phyloP scores from a whole-genome alignment of 495 filamentous ascomycete genomes.

The Xylaria sp. region DNA sequence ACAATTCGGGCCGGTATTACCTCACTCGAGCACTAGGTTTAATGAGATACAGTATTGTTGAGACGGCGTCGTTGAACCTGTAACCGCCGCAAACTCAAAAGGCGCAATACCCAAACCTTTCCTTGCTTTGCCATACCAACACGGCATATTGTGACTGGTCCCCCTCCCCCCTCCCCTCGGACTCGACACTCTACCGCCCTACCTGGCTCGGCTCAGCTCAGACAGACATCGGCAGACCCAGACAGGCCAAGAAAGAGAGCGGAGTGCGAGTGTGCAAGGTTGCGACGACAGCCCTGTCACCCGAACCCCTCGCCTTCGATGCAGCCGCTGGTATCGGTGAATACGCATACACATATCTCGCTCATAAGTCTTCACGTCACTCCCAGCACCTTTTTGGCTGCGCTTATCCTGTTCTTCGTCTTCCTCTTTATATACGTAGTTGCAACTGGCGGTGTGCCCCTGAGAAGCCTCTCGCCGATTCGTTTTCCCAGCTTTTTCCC shows the following conservation, averaged over 20 bases:
- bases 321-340: slow-evolving; percentile 58
- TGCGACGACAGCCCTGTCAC: slow-evolving; percentile 6
- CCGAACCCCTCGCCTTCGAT: slow-evolving; percentile 39
- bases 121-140: slow-evolving; percentile 25
- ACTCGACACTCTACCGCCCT: background rate
- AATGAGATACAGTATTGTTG: slow-evolving; percentile 8
- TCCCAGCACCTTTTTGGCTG: slow-evolving; percentile 58
- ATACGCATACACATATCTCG: slow-evolving; percentile 59
- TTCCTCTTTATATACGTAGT: slow-evolving; percentile 59
- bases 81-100: slow-evolving; percentile 14
- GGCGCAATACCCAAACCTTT: slow-evolving; percentile 6
- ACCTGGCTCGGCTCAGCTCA: background rate
- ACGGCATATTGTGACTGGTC: no score
- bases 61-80: background rate
- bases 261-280: slow-evolving; percentile 4
- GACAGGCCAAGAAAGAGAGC: background rate
- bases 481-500: slow-evolving; percentile 38
- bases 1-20: slow-evolving; percentile 6
- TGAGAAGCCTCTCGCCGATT: slow-evolving; percentile 31
- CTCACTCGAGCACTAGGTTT: slow-evolving; percentile 7
- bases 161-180: background rate
- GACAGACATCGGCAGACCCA: background rate
- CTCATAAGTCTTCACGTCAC: slow-evolving; percentile 61
- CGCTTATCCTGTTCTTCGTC: slow-evolving; percentile 57
- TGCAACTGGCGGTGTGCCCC: slow-evolving; percentile 37